Evolutionary conservation across 2,329 filamentous ascomycete species (phyloP).

Genomic region (Colletotrichum incanum): DNA sequence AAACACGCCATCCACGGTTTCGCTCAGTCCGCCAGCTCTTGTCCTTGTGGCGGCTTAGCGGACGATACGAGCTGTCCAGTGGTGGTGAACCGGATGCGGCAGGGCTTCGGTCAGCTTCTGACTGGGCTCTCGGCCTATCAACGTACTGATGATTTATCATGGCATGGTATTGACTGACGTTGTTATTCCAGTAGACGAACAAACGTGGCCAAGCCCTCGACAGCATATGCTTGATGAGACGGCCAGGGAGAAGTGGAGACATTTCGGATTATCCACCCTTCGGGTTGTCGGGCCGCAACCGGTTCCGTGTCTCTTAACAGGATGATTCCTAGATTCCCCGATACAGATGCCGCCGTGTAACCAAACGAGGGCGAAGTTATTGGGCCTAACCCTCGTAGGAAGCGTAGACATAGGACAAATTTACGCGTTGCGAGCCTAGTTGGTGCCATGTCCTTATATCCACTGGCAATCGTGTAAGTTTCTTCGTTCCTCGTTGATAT

Average conservation of each 20-base stretch:
- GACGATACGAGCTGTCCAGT: neutral
- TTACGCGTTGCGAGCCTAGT: neutral
- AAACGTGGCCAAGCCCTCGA: neutral
- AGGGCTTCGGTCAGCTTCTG: neutral
- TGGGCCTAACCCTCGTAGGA: neutral
- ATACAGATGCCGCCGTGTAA: neutral
- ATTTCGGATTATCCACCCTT: neutral
- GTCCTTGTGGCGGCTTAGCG: neutral
- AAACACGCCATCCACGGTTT: neutral
- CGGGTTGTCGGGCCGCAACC: neutral
- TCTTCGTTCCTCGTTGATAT: neutral
- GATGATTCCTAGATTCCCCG: neutral
- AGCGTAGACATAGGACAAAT: neutral
- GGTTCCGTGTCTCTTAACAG: neutral
- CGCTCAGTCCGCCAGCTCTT: neutral
- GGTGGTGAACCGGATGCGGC: neutral
- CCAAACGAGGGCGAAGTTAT: neutral
- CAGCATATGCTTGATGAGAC: neutral
- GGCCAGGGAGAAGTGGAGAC: neutral
- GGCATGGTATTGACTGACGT: neutral
- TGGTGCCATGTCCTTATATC: neutral
- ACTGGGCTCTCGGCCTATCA: neutral
- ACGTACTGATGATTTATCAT: neutral
- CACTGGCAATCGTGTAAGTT: neutral
- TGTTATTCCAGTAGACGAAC: neutral